Evolutionary conservation across 768 basidiomycete genomes (phyloP), one percentile per base, ranked within the genome.

Genomic region (Boletus tylopilopsis): DNA sequence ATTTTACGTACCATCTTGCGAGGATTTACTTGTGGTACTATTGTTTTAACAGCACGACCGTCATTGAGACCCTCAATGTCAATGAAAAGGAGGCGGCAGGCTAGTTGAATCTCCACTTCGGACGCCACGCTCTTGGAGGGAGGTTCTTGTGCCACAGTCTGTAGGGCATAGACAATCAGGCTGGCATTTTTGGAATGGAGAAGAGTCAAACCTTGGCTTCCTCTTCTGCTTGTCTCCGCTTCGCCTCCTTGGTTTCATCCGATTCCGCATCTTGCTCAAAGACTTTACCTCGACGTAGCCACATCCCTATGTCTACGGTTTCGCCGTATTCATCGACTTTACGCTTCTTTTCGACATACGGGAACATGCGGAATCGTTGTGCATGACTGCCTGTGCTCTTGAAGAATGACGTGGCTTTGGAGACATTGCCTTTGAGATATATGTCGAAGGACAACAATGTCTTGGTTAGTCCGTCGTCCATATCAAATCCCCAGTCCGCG

Each of bases 11-110:
- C 95, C 82, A 98, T 84, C 75, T 94, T 94, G 18, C 96, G 79
- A 25, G 96, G 96, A 61, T 95, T 94, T 53, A 99, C 84, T 73
- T 96, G 91, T 4, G 95, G 91, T 5, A 98, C 85, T 55, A 99
- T 96, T 0, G 90, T 94, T 68, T 97, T 97, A 52, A 96, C 85
- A 1, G 96, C 94, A 52, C 95, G 89, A 2, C 95, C 95, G 60
- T 99, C 96, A 59, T 94, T 94, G 45, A 95, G 71, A 25, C 96
- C 96, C 62, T 98, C 96, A 81, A 98, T 84, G 62, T 99, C 95
- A 39, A 98, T 83, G 60, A 90, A 98, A 39, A 94, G 79, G 24
- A 98, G 70, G 5, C 87, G 82, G 59, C 95, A 96, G 25, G 87
- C 82, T 29, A 98, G 64, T 49, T 92, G 85, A 22, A 97, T 79